Evolutionary conservation across 208 protist species (phyloP), one percentile per base, ranked within the genome.

Genomic region (Acanthamoeba castellanii): DNA sequence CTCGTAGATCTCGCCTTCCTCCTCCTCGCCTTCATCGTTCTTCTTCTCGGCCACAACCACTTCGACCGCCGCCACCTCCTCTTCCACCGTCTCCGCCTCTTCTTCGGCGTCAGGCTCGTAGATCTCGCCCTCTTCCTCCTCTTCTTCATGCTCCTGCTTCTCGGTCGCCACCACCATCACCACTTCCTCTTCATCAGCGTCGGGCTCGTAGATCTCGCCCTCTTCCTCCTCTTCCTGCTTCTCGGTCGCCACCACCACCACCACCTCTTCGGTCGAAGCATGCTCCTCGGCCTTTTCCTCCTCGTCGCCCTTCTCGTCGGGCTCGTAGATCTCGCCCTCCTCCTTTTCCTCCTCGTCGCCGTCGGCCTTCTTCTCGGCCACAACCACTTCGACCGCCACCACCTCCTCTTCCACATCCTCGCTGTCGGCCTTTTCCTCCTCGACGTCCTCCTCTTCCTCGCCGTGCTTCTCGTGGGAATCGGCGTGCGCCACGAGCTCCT

Each of bases 381-480:
- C 96, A 98, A 99, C 57, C 97, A 98, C 66, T 96, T 97, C 8
- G 99, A 98, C 66, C 96, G 96, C 8, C 99, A 99, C 95, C 99
- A 99, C 99, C 99, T 99, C 96, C 99, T 98, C 85, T 99, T 98
- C 96, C 45, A 4, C 42, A 1, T 78, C 30, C 32, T 93, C 59
- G 59, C 5, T 27, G 25, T 27, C 59, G 59, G 59, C 25, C 25
- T 66, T 66, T 66, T 61, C 55, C 55, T 61, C 55, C 5, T 61
- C 20, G 55, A 22, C 20, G 20, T 72, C 27, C 66, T 72, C 9
- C 27, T 8, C 68, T 20, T 5, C 68, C 37, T 76, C 59, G 14
- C 5, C 59, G 25, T 66, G 20, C 59, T 66, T 66, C 59, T n/a
- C 59, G 59, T 66, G 59, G 14, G 20, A 16, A 2, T 66, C 68